These are phyloP conservation scores for Aspergillus bombycis DNA, from an alignment of 2,329 filamentous ascomycete genomes.

Conservation along the genomic window DNA sequence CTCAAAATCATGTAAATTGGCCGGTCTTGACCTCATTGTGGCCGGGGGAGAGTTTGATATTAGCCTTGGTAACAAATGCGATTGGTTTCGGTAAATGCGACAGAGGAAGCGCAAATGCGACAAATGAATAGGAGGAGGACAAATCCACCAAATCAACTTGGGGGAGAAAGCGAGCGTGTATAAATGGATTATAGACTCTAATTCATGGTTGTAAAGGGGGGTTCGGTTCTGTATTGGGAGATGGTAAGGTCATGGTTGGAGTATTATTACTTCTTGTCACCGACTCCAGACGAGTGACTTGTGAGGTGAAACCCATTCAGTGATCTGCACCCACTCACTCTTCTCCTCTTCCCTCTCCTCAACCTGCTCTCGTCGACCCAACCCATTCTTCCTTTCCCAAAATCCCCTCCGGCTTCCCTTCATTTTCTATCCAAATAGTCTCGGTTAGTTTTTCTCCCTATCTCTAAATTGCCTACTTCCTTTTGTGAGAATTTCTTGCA, in stretches of 20 bases:
- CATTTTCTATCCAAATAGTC: slow-evolving; percentile 12
- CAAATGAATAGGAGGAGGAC: neutral
- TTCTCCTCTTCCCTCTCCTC: slow-evolving; percentile 16
- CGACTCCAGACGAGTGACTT: slow-evolving; percentile 31
- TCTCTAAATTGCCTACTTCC: neutral
- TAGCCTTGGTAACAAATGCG: slow-evolving; percentile 6
- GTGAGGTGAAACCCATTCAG: slow-evolving; percentile 43
- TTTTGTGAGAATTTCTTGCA: slow-evolving; percentile 5
- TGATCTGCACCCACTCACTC: slow-evolving; percentile 23
- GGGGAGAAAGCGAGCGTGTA: neutral
- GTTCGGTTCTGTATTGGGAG: neutral
- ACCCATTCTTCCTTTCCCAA: slow-evolving; percentile 15
- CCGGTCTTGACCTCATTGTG: neutral
- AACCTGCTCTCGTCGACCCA: slow-evolving; percentile 18
- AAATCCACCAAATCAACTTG: neutral
- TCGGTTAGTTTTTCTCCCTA: slow-evolving; percentile 14
- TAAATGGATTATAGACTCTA: neutral
- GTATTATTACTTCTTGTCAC: slow-evolving; percentile 15
- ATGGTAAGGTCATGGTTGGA: slow-evolving; percentile 4
- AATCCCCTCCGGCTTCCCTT: slow-evolving; percentile 9
- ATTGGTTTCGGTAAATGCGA: slow-evolving; percentile 5
- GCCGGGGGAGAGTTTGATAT: neutral
- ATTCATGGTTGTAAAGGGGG: neutral
- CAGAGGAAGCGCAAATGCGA: slow-evolving; percentile 13
- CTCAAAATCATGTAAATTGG: slow-evolving; percentile 8